Evolutionary conservation across 208 protist genomes (phyloP).

Genomic region (Leishmania arabica): DNA sequence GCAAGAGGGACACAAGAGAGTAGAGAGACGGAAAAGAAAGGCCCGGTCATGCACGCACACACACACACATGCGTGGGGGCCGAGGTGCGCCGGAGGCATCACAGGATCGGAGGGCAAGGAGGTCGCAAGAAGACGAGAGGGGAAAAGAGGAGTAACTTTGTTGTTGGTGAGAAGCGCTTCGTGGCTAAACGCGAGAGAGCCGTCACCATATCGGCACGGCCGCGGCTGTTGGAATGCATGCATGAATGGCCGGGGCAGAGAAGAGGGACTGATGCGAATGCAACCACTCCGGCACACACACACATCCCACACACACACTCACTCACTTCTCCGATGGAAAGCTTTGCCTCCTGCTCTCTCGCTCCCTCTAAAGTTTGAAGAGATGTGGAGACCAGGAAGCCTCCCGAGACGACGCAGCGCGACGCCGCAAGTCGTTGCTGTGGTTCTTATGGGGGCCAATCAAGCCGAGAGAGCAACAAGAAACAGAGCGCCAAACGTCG

Average conservation of each 20-base stretch:
- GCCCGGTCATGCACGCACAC: neutral
- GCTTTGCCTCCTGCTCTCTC: neutral
- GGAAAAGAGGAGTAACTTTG: neutral
- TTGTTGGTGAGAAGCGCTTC: neutral
- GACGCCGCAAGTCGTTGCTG: neutral
- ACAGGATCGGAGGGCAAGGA: neutral
- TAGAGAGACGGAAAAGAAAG: neutral
- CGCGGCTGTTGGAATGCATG: neutral
- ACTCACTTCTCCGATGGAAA: neutral
- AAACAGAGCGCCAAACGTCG: neutral
- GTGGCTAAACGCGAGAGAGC: neutral
- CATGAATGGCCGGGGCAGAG: neutral
- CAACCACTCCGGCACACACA: neutral
- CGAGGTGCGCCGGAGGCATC: neutral
- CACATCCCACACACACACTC: neutral
- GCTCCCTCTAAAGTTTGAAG: neutral
- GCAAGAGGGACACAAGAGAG: neutral
- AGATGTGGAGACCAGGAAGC: neutral
- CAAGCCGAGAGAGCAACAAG: neutral
- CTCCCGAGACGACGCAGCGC: neutral
- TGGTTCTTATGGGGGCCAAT: neutral
- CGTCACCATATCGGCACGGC: neutral
- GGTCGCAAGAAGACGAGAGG: neutral
- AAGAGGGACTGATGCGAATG: neutral
- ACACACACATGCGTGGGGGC: neutral